phyloP scores from a whole-genome alignment of 495 filamentous ascomycete species.

The Pseudomonodictys pantanalensis region DNA sequence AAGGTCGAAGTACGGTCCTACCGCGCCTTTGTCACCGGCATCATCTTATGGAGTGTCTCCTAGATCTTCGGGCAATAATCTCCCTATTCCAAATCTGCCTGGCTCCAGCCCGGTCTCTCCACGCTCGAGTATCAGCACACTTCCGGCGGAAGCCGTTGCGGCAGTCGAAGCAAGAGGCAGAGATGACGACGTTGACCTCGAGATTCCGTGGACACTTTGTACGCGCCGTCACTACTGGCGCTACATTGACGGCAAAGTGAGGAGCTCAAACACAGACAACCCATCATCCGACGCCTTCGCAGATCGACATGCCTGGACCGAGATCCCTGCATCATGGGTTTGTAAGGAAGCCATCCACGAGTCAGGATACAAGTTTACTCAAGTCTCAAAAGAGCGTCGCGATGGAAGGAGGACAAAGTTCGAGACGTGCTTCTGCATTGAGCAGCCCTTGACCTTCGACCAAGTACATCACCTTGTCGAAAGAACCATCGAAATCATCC shows the following conservation, averaged over 20 bases:
- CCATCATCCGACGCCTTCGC: background rate
- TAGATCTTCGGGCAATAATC: slow-evolving; percentile 2
- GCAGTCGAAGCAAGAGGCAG: slow-evolving; percentile 15
- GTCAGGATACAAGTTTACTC: slow-evolving; percentile 11
- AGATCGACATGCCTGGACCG: slow-evolving; percentile 25
- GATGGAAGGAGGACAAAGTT: slow-evolving; percentile 25
- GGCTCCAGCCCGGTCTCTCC: slow-evolving; percentile 15
- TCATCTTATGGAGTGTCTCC: slow-evolving; percentile 27
- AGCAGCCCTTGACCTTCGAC: slow-evolving; percentile 23
- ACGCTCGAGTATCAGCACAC: slow-evolving; percentile 15
- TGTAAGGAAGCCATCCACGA: slow-evolving; percentile 26
- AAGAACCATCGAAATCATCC: slow-evolving; percentile 28
- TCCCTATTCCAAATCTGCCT: slow-evolving; percentile 2
- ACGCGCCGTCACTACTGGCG: slow-evolving; percentile 19
- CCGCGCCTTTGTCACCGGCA: slow-evolving; percentile 17
- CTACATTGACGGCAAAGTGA: slow-evolving; percentile 24
- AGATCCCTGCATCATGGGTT: slow-evolving; percentile 30
- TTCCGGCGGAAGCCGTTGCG: slow-evolving; percentile 16
- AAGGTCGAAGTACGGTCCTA: background rate
- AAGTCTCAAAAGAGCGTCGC: slow-evolving; percentile 14
- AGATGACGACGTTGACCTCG: slow-evolving; percentile 17
- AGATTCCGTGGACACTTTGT: slow-evolving; percentile 30
- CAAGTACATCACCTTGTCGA: slow-evolving; percentile 31
- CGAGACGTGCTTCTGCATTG: slow-evolving; percentile 29
- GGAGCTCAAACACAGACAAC: slow-evolving; percentile 8